These are phyloP conservation scores for Penicillium italicum DNA, from an alignment of 2,329 filamentous ascomycete species.

Conservation along the genomic window DNA sequence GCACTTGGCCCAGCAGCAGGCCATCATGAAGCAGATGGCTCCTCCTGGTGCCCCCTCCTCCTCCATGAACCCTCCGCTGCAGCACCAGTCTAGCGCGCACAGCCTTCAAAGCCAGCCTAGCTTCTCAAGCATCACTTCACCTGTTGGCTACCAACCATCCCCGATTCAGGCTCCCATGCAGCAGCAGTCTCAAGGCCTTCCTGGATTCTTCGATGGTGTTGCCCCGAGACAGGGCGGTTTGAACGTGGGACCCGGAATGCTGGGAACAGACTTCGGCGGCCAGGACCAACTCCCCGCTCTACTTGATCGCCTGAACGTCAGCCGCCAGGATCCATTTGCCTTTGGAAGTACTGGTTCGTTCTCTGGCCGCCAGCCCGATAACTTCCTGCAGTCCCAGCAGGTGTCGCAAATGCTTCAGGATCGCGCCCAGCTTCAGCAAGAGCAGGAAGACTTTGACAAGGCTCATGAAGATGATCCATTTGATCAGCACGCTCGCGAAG, in stretches of 20 bases:
- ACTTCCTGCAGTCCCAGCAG: slow-evolving; percentile 52
- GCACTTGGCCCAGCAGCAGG: slow-evolving; percentile 81
- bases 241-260: slow-evolving; percentile 37
- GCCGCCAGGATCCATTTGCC: slow-evolving; percentile 48
- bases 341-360: slow-evolving; percentile 49
- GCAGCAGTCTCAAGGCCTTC: slow-evolving; percentile 53
- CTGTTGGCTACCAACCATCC: slow-evolving; percentile 64
- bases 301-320: slow-evolving; percentile 63
- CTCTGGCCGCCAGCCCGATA: slow-evolving; percentile 44
- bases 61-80: slow-evolving; percentile 60
- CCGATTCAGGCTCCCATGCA: slow-evolving; percentile 57
- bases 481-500: slow-evolving; percentile 54
- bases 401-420: slow-evolving; percentile 60
- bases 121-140: slow-evolving; percentile 91
- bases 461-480: slow-evolving; percentile 44
- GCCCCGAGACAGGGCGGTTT: slow-evolving; percentile 43
- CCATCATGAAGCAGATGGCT: slow-evolving; percentile 69
- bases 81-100: slow-evolving; percentile 92
- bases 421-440: slow-evolving; percentile 57
- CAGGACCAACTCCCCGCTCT: slow-evolving; percentile 68
- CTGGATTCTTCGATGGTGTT: slow-evolving; percentile 66
- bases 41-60: slow-evolving; percentile 55
- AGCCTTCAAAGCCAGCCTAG: slow-evolving; percentile 96
- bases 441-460: slow-evolving; percentile 55
- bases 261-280: slow-evolving; percentile 52